phyloP scores from a whole-genome alignment of 2,329 filamentous ascomycete genomes.

The Epichloe sylvatica region DNA sequence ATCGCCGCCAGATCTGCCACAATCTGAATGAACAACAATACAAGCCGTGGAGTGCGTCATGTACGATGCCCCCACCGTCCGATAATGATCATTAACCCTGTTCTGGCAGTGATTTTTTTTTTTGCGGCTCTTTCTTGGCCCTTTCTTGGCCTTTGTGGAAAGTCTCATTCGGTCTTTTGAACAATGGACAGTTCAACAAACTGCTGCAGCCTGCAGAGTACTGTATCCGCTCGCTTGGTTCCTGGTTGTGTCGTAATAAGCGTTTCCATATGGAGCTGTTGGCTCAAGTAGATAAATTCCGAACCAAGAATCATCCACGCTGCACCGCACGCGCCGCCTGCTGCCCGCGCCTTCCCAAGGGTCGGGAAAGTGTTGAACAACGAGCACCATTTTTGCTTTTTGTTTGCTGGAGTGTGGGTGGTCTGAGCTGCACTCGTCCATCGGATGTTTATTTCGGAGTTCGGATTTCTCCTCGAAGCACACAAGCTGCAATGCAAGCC shows the following conservation, averaged over 20 bases:
- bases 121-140: not conserved
- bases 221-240: not conserved
- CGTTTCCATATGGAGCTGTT: not conserved
- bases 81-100: not conserved
- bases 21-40: not conserved
- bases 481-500: too few relatives aligned
- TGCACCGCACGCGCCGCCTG: not conserved
- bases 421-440: not conserved
- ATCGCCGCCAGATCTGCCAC: not conserved
- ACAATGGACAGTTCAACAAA: not conserved
- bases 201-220: not conserved
- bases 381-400: not conserved
- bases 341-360: not conserved
- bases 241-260: not conserved
- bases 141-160: not conserved
- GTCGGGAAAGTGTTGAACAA: not conserved
- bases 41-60: not conserved
- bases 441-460: not conserved
- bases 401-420: not conserved
- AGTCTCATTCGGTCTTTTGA: too few relatives aligned
- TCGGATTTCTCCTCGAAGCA: not conserved
- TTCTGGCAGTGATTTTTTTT: too few relatives aligned
- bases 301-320: not conserved
- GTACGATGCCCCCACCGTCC: not conserved
- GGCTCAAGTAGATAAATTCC: not conserved